Conservation (phyloP, 2,329 filamentous ascomycete species). For the Fulvia fulva region DNA sequence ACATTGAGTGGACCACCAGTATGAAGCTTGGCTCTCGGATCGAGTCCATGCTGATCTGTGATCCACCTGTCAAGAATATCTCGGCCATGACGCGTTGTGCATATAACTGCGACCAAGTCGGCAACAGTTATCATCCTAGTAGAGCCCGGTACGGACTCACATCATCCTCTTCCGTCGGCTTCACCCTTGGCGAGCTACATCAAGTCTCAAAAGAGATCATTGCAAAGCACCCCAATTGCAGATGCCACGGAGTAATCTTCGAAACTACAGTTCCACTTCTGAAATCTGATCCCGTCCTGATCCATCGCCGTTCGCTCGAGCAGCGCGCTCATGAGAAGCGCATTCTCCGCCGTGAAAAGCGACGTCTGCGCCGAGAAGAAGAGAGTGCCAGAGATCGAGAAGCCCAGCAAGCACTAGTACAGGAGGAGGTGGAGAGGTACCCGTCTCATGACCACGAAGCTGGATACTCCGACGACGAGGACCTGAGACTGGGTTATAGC, state of each 20-base stretch:
- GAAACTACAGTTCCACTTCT: not conserved
- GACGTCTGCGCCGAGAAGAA: not conserved
- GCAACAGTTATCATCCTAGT: not conserved
- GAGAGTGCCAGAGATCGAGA: not conserved
- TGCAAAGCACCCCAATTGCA: not conserved
- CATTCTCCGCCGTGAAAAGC: not conserved
- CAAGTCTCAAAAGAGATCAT: not conserved
- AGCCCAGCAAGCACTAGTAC: not conserved
- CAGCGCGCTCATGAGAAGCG: not conserved
- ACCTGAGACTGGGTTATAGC: too few relatives aligned
- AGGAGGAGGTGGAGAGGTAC: not conserved
- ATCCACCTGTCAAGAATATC: not conserved
- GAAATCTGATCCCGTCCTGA: not conserved
- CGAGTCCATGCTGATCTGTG: not conserved
- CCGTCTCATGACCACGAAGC: too few relatives aligned
- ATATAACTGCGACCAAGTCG: not conserved
- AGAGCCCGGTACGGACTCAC: not conserved
- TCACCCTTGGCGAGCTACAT: not conserved
- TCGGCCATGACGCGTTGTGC: not conserved
- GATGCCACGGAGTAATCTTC: not conserved
- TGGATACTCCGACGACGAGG: too few relatives aligned
- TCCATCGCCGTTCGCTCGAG: not conserved
- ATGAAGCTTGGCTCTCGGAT: not conserved
- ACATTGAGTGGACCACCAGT: not conserved
- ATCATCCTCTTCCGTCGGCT: not conserved